These are phyloP conservation scores for Malus hybrid DNA, from an alignment of 331 rosid genomes.

Conservation along the genomic window DNA sequence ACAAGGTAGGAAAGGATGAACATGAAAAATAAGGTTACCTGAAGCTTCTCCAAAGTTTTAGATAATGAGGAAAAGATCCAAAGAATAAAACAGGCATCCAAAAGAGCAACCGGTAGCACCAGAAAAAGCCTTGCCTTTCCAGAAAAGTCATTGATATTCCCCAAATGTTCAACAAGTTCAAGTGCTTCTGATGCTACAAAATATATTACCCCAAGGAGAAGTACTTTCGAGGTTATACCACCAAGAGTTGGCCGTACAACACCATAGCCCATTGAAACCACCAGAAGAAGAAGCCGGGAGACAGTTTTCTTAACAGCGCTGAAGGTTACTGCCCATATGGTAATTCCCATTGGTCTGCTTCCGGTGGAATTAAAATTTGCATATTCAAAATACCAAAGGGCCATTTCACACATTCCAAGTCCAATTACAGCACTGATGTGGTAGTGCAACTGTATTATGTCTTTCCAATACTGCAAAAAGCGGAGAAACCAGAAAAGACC, in stretches of 20 bases:
- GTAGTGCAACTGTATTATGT: slow-evolving; percentile 64
- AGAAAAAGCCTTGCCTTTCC: slow-evolving; percentile 66
- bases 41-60: slow-evolving; percentile 82
- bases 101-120: slow-evolving; percentile 70
- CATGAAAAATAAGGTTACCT: slow-evolving; percentile 36
- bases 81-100: slow-evolving; percentile 82
- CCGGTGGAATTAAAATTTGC: slow-evolving; percentile 76
- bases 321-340: slow-evolving; percentile 67
- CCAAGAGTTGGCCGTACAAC: slow-evolving; percentile 77
- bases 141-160: slow-evolving; percentile 69
- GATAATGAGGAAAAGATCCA: slow-evolving; percentile 80
- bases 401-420: slow-evolving; percentile 89
- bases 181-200: slow-evolving; percentile 81
- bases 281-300: slow-evolving; percentile 68
- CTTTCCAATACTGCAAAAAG: slow-evolving; percentile 63
- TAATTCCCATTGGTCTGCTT: slow-evolving; percentile 65
- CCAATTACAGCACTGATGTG: slow-evolving; percentile 71
- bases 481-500: slow-evolving; percentile 75
- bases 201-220: slow-evolving; percentile 55
- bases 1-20: not conserved
- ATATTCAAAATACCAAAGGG: slow-evolving; percentile 77
- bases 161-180: slow-evolving; percentile 83
- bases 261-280: slow-evolving; percentile 79
- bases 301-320: slow-evolving; percentile 68
- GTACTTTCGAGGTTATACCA: slow-evolving; percentile 48